Conservation (phyloP, 352 stramenopile genomes). For the Globisporangium abappressorium region DNA sequence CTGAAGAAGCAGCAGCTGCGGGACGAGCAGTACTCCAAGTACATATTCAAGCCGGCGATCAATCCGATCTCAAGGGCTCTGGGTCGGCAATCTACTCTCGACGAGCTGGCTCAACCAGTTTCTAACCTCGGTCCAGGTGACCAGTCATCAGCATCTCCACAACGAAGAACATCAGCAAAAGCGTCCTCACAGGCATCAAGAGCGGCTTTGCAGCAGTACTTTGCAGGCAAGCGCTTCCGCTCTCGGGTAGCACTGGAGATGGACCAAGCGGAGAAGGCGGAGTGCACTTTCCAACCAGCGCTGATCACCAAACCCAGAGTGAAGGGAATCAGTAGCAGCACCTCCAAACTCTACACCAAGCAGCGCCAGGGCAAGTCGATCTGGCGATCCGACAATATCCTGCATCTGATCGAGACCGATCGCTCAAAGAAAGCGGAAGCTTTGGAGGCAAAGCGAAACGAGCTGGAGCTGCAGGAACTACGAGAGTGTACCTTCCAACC, state of each 20-base stretch:
- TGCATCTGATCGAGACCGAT: conserved; percentile 65
- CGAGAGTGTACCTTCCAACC: conserved; percentile 85
- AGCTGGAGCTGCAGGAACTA: conserved; percentile 54
- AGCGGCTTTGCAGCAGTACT: conserved; percentile 43
- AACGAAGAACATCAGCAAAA: conserved; percentile 12
- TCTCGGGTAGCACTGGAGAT: conserved; percentile 70
- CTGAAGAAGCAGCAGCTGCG: conserved; percentile 57
- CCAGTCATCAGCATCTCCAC: conserved; percentile 4
- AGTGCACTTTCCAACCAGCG: conserved; percentile 70
- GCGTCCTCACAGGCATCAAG: conserved; percentile 19
- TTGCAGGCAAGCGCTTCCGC: conserved; percentile 64
- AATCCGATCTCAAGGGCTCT: conserved; percentile 74
- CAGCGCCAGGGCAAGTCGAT: conserved; percentile 26
- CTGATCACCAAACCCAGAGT: conserved; percentile 27
- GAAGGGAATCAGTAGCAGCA: conserved; percentile 24
- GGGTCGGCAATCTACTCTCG: conserved; percentile 38
- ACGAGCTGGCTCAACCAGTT: conserved; percentile 42
- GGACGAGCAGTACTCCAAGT: conserved; percentile 55
- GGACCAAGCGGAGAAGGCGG: conserved; percentile 56
- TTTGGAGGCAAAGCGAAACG: conserved; percentile 61
- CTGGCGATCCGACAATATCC: conserved; percentile 63
- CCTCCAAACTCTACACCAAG: conserved; percentile 37
- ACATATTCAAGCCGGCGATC: conserved; percentile 73
- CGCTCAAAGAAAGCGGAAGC: conserved; percentile 51
- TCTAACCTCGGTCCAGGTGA: conserved; percentile 20